phyloP scores from a whole-genome alignment of 2,329 filamentous ascomycete genomes.

The Colletotrichum euphorbiae region DNA sequence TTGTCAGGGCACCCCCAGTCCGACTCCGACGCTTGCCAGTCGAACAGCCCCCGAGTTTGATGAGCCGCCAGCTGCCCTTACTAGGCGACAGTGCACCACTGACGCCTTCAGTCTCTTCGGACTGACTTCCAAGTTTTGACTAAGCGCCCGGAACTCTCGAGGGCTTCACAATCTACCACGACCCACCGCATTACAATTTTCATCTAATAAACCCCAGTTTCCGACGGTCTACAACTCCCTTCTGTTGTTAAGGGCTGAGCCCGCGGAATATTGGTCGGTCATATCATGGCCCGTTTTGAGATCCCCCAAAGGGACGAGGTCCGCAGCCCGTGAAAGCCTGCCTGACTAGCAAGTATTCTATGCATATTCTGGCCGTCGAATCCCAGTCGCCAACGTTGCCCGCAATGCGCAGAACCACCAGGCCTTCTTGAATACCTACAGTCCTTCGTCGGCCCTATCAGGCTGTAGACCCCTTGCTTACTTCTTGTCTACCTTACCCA shows the following conservation, averaged over 20 bases:
- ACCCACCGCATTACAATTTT: not conserved
- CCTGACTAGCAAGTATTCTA: not conserved
- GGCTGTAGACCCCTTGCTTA: constrained; percentile 15
- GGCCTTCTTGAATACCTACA: not conserved
- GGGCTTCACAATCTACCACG: not conserved
- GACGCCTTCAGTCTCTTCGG: constrained; percentile 5
- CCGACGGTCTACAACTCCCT: not conserved
- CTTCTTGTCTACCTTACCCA: not conserved
- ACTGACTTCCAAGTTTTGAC: constrained; percentile 6
- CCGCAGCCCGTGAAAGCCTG: not conserved
- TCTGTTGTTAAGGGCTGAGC: constrained; percentile 10
- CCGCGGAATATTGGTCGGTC: not conserved
- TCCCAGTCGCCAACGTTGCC: not conserved
- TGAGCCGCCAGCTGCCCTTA: constrained; percentile 14
- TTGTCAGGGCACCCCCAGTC: constrained; percentile 9
- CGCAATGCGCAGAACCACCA: not conserved
- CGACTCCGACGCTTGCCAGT: not conserved
- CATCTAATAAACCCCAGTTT: not conserved
- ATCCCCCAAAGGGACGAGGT: not conserved
- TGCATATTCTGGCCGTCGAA: constrained; percentile 7
- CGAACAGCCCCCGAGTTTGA: not conserved
- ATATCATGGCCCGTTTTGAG: not conserved
- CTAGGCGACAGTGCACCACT: constrained; percentile 8
- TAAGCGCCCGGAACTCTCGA: not conserved
- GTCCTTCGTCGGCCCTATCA: constrained; percentile 14